These are phyloP conservation scores for Pseudogymnoascus pannorum DNA, from an alignment of 2,329 filamentous ascomycete genomes.

Conservation along the genomic window DNA sequence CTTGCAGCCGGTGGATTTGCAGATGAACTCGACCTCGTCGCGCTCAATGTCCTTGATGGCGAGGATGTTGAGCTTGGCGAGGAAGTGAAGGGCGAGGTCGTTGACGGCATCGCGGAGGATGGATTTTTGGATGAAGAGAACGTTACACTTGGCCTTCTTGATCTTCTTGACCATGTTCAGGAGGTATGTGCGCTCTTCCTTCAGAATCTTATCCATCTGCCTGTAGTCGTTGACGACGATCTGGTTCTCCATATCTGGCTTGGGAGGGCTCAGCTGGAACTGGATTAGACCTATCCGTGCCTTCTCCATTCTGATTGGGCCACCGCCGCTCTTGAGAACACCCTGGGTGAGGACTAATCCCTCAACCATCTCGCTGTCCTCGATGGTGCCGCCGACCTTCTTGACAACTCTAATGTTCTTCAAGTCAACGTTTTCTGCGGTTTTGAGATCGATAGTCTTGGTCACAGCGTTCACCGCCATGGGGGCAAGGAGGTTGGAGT, in stretches of 20 bases:
- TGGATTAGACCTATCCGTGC: conserved; percentile 94
- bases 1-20: conserved; percentile 98
- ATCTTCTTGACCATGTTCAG: conserved; percentile 99
- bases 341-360: conserved; percentile 87
- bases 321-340: conserved; percentile 88
- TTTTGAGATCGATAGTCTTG: conserved; percentile 92
- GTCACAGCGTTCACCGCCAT: conserved; percentile 97
- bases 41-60: conserved; percentile 97
- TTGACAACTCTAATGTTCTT: conserved; percentile 96
- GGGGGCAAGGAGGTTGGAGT: conserved; percentile 87
- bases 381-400: conserved; percentile 96
- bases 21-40: conserved; percentile 98
- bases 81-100: conserved; percentile 93
- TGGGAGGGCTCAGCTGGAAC: conserved; percentile 96
- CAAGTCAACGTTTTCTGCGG: conserved; percentile 90
- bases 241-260: conserved; percentile 99
- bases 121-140: conserved; percentile 95
- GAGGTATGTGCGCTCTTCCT: conserved; percentile 96
- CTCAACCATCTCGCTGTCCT: conserved; percentile 95
- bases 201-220: conserved; percentile 99
- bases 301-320: conserved; percentile 91
- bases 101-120: conserved; percentile 97
- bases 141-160: conserved; percentile 99
- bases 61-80: conserved; percentile 92
- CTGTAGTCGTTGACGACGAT: conserved; percentile 99